These are phyloP conservation scores for Monilinia fructicola DNA, from an alignment of 2,329 filamentous ascomycete genomes.

Conservation along the genomic window DNA sequence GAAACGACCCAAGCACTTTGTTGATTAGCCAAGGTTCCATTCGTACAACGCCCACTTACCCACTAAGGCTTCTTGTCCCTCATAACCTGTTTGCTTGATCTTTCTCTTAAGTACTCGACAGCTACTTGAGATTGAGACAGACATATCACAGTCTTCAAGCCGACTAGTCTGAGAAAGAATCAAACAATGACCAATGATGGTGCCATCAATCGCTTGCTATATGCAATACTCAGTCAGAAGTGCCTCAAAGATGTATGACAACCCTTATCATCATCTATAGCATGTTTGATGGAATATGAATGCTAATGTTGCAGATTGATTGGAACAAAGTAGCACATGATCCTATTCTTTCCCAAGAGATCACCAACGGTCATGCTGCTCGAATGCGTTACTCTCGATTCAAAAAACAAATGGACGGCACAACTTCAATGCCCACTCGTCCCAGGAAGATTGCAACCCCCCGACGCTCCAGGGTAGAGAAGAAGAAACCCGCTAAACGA, in stretches of 20 bases:
- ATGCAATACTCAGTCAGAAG: slow-evolving; percentile 55
- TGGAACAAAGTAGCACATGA: slow-evolving; percentile 52
- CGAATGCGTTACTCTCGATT: slow-evolving; percentile 58
- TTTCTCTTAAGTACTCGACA: slow-evolving; percentile 10
- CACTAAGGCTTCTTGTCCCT: background rate
- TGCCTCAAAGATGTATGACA: slow-evolving; percentile 50
- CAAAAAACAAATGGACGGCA: slow-evolving; percentile 52
- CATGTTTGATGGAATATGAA: background rate
- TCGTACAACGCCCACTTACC: background rate
- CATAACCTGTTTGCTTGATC: background rate
- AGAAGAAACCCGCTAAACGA: slow-evolving; percentile 21
- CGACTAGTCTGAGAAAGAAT: slow-evolving; percentile 42
- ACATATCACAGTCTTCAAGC: slow-evolving; percentile 24
- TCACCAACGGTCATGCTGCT: slow-evolving; percentile 57
- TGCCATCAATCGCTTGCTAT: slow-evolving; percentile 53
- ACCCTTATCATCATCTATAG: background rate
- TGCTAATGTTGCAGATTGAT: slow-evolving; percentile 46
- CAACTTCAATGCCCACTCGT: slow-evolving; percentile 30
- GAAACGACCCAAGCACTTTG: background rate
- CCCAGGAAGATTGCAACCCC: slow-evolving; percentile 25
- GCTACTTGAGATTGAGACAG: background rate
- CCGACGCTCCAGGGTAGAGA: slow-evolving; percentile 33
- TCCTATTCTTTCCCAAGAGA: slow-evolving; percentile 43
- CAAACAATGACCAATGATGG: slow-evolving; percentile 47
- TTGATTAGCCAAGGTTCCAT: background rate